Percentiles rank a stretch among this genome's conserved stretches.
phyloP scores from a whole-genome alignment of 495 filamentous ascomycete species.

The Collariella sp. region DNA sequence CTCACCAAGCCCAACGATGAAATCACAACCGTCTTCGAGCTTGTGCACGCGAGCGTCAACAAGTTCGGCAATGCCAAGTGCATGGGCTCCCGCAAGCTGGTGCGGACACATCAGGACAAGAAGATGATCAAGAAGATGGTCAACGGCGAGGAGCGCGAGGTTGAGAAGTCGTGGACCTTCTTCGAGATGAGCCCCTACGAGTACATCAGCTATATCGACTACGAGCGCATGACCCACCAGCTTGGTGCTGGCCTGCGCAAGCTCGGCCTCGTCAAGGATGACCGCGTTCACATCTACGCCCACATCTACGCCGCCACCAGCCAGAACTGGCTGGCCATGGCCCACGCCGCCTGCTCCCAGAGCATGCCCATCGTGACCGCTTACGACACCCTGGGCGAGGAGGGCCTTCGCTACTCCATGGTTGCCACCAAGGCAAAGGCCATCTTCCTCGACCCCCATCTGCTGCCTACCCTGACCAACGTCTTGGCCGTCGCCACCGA shows the following conservation, averaged over 20 bases:
- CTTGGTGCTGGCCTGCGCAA: conserved; percentile 71
- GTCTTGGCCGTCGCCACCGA: conserved; percentile 72
- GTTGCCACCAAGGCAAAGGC: conserved; percentile 75
- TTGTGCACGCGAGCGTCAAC: conserved; percentile 65
- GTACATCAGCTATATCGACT: conserved; percentile 82
- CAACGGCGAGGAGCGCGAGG: conserved; percentile 78
- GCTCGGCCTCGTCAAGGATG: conserved; percentile 63
- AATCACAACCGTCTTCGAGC: conserved; percentile 77
- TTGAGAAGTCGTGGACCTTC: conserved; percentile 94
- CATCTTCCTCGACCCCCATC: conserved; percentile 83
- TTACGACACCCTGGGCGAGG: conserved; percentile 88
- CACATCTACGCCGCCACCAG: conserved; percentile 90
- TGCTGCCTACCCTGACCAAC: conserved; percentile 70
- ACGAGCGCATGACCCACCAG: conserved; percentile 64
- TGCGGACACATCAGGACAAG: conserved; percentile 81
- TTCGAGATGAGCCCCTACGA: conserved; percentile 86
- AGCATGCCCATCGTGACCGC: conserved; percentile 58
- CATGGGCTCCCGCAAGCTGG: conserved; percentile 67
- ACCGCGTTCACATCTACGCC: conserved; percentile 81
- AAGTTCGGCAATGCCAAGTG: conserved; percentile 86
- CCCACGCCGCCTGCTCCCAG: conserved; percentile 46
- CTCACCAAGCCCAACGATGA: conserved; percentile 51
- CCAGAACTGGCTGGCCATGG: conserved; percentile 67
- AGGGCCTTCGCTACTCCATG: conserved; percentile 85
- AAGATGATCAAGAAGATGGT: conserved; percentile 97